Evolutionary conservation across 1,139 yeast species (phyloP).

Genomic region (Saccharomyces hybrid): DNA sequence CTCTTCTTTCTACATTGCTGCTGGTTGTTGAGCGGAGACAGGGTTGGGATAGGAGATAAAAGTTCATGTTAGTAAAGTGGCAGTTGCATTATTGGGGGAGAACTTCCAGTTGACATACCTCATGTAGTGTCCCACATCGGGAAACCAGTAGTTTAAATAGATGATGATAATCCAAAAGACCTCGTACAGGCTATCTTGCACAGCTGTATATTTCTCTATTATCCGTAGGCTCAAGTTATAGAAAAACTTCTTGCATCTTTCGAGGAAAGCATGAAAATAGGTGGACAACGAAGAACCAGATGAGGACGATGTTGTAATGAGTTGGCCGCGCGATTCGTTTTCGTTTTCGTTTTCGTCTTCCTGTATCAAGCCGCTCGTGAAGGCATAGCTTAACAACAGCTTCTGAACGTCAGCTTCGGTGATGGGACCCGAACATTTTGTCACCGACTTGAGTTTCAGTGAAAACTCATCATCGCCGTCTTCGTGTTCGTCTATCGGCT

Average conservation of each 20-base stretch:
- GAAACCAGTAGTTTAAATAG: slow-evolving; percentile 13
- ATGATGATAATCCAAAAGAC: slow-evolving; percentile 11
- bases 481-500: neutral
- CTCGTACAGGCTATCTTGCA: slow-evolving; percentile 3
- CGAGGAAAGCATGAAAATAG: neutral
- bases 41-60: neutral
- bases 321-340: neutral
- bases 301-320: neutral
- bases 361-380: neutral
- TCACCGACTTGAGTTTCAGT: neutral
- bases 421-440: neutral
- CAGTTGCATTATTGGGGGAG: neutral
- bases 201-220: neutral
- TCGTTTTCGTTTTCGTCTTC: neutral
- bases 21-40: neutral
- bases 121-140: slow-evolving; percentile 7
- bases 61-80: slow-evolving; percentile 2
- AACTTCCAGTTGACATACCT: slow-evolving; percentile 9
- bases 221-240: neutral
- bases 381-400: neutral
- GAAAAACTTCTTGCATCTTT: neutral
- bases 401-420: neutral
- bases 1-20: neutral
- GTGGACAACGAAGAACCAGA: neutral
- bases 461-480: neutral